Evolutionary conservation across 176 grass and related monocot species (phyloP).

Genomic region (Carex littledalei): DNA sequence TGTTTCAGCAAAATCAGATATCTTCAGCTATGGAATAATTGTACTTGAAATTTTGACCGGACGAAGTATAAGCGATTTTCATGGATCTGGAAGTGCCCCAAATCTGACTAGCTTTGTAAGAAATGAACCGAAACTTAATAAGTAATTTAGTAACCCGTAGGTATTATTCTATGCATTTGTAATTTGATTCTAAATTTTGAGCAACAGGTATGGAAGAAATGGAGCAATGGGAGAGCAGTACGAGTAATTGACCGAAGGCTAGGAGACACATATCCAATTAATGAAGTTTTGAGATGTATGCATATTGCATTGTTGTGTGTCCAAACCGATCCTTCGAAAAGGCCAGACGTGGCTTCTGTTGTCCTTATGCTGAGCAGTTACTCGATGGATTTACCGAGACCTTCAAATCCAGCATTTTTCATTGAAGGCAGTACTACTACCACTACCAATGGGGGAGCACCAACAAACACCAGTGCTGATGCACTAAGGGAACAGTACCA

Average conservation of each 20-base stretch:
- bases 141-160: too few relatives aligned
- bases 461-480: too few relatives aligned
- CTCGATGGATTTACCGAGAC: neutral
- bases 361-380: constrained; percentile 20
- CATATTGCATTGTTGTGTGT: constrained; percentile 25
- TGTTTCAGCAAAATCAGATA: constrained; percentile 29
- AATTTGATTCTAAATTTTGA: too few relatives aligned
- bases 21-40: constrained; percentile 27
- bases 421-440: neutral
- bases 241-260: constrained; percentile 11
- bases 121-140: too few relatives aligned
- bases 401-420: constrained; percentile 23
- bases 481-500: too few relatives aligned
- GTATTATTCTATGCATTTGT: too few relatives aligned
- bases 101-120: neutral
- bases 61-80: constrained; percentile 2
- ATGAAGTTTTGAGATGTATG: constrained; percentile 24
- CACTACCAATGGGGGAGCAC: too few relatives aligned
- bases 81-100: neutral
- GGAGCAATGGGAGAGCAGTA: constrained; percentile 1
- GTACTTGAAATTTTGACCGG: constrained; percentile 27
- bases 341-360: constrained; percentile 25
- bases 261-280: neutral
- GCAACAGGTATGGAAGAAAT: constrained; percentile 23
- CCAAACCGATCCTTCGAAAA: constrained; percentile 9